Percentiles rank a stretch among this genome's conserved stretches.
Conservation (phyloP, 306 rosid genomes). For the Castanea mollissima region DNA sequence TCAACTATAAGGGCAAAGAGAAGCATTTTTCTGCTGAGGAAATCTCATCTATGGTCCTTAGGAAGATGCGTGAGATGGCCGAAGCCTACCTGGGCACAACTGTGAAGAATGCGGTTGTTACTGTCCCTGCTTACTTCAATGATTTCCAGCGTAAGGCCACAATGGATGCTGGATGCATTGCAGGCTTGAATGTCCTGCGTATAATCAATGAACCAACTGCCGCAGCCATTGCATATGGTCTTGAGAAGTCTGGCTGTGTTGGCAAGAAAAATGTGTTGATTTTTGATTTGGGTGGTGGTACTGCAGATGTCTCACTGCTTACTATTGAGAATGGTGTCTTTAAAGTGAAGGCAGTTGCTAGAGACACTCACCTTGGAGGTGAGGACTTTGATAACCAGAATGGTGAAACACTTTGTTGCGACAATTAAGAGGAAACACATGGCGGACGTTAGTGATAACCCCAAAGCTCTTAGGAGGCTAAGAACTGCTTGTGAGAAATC, state of each 20-base stretch:
- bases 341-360: slow-evolving; percentile 9
- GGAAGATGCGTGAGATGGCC: too few species aligned
- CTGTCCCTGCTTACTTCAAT: neutral
- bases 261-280: too few species aligned
- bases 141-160: neutral
- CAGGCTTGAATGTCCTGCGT: neutral
- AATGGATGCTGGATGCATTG: neutral
- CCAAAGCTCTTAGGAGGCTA: slow-evolving; percentile 4
- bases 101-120: neutral
- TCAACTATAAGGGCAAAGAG: too few species aligned
- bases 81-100: too few species aligned
- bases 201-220: too few species aligned
- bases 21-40: too few species aligned
- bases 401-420: slow-evolving; percentile 14
- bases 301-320: slow-evolving; percentile 12
- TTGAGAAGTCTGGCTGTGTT: too few species aligned
- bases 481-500: slow-evolving; percentile 7
- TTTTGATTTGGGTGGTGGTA: neutral
- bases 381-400: slow-evolving; percentile 11
- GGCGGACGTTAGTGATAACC: slow-evolving; percentile 7
- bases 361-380: too few species aligned
- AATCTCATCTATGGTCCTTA: too few species aligned
- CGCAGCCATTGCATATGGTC: too few species aligned
- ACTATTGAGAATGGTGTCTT: neutral
- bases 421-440: slow-evolving; percentile 20